Base-by-base conservation (phyloP, 257 asterid species). In the Linderniella brevidens region DNA sequence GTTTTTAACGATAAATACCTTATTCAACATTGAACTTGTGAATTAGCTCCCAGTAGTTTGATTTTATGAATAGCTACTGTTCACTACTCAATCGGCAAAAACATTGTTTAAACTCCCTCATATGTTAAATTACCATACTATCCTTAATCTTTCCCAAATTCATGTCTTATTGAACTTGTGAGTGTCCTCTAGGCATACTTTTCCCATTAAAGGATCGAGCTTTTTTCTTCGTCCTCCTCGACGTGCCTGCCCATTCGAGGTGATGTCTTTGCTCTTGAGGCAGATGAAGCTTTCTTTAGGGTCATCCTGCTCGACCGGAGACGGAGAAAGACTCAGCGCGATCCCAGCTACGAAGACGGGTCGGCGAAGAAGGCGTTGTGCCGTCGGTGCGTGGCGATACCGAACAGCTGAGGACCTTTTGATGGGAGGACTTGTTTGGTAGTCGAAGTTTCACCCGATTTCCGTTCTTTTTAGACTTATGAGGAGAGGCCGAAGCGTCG, bases 141-240 rank as follows among this genome's bases (percentile, higher is more conserved):
- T n/a, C n/a, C n/a, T n/a, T n/a, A n/a, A n/a, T n/a, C n/a, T n/a
- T n/a, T n/a, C n/a, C n/a, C n/a, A n/a, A n/a, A n/a, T n/a, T n/a
- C n/a, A n/a, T n/a, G n/a, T n/a, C n/a, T n/a, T n/a, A n/a, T n/a
- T 36, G 19, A 84, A 52, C 66, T 49, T 70, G 5, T 37, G 56
- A 1, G 93, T 84, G 1, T 78, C 67, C 53, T 69, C 75, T 12
- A 72, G 62, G 36, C 93, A 84, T 35, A 65, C 74, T 44, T 53
- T 77, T 5, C 92, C 94, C 8, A 69, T 37, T 1, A 56, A 53
- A 12, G 73, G 70, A 46, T 81, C 94, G 48, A 85, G 13, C 68
- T 81, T 94, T 81, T 94, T 62, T 90, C 93, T 67, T 85, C 98
- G 48, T 84, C 93, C 56, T 84, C 98, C 65, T 75, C 95, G 8